phyloP scores from a whole-genome alignment of 1,139 yeast genomes.

The Pichia sp. region DNA sequence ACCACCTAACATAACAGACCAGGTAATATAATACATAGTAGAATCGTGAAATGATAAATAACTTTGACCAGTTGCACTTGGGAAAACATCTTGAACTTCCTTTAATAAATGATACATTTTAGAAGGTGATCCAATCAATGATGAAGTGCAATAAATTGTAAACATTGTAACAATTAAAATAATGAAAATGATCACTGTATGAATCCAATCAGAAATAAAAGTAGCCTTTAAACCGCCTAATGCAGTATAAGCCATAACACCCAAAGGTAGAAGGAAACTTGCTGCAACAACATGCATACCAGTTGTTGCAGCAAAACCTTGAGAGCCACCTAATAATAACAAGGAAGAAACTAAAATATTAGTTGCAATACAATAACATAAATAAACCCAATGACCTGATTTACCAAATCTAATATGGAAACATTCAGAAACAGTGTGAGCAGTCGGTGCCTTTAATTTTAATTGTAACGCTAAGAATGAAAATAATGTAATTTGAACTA shows the following conservation, averaged over 20 bases:
- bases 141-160: slow-evolving; percentile 36
- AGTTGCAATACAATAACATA: slow-evolving; percentile 22
- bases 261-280: slow-evolving; percentile 37
- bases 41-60: slow-evolving; percentile 41
- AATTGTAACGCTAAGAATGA: slow-evolving; percentile 48
- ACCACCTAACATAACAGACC: slow-evolving; percentile 22
- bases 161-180: slow-evolving; percentile 33
- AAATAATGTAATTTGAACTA: slow-evolving; percentile 46
- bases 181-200: slow-evolving; percentile 25
- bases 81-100: slow-evolving; percentile 27
- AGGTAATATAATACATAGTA: slow-evolving; percentile 25
- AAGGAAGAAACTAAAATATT: slow-evolving; percentile 29
- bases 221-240: slow-evolving; percentile 42
- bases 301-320: slow-evolving; percentile 34
- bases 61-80: slow-evolving; percentile 39
- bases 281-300: slow-evolving; percentile 38
- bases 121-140: slow-evolving; percentile 41
- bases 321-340: slow-evolving; percentile 35
- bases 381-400: slow-evolving; percentile 24
- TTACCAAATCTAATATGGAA: slow-evolving; percentile 43
- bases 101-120: slow-evolving; percentile 40
- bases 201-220: slow-evolving; percentile 30
- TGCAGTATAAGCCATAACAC: slow-evolving; percentile 37
- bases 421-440: slow-evolving; percentile 49
- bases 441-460: slow-evolving; percentile 47